Evolutionary conservation across 202 grass and related monocot species (phyloP).

Genomic region (Setaria italica): DNA sequence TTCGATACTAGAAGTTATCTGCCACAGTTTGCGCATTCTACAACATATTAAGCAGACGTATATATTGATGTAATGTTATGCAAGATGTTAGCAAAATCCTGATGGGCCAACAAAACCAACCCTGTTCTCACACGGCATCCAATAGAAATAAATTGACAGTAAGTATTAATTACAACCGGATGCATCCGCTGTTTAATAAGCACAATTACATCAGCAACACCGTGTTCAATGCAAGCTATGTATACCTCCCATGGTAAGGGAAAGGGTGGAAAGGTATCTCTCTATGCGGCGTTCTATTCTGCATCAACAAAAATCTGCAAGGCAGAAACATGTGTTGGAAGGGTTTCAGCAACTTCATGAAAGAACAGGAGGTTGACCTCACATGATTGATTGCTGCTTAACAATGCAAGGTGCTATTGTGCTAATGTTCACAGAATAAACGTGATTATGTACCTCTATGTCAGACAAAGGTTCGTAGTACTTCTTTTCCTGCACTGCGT

Average conservation of each 20-base stretch:
- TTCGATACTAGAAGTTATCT: too few relatives aligned
- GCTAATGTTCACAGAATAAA: neutral
- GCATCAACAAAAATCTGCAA: constrained; percentile 86
- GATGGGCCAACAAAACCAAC: neutral
- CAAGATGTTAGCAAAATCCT: too few relatives aligned
- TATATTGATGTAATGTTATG: too few relatives aligned
- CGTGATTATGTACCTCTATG: constrained; percentile 71
- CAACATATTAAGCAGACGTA: too few relatives aligned
- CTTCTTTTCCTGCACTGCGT: constrained; percentile 90
- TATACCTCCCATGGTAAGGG: constrained; percentile 4
- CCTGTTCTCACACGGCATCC: neutral
- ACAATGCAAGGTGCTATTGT: neutral
- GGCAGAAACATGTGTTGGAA: constrained; percentile 9
- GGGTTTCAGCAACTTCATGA: neutral
- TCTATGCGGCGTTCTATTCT: constrained; percentile 38
- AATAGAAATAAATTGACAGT: neutral
- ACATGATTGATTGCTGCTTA: constrained; percentile 1
- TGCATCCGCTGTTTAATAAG: constrained; percentile 22
- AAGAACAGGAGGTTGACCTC: constrained; percentile 1
- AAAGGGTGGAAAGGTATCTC: neutral
- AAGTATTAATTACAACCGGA: constrained; percentile 28
- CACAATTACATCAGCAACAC: constrained; percentile 16
- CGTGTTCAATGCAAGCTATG: neutral
- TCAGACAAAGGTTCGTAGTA: constrained; percentile 80
- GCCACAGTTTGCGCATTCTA: too few relatives aligned